phyloP scores from a whole-genome alignment of 164 flowering plant species.

The Sextonia rubra region DNA sequence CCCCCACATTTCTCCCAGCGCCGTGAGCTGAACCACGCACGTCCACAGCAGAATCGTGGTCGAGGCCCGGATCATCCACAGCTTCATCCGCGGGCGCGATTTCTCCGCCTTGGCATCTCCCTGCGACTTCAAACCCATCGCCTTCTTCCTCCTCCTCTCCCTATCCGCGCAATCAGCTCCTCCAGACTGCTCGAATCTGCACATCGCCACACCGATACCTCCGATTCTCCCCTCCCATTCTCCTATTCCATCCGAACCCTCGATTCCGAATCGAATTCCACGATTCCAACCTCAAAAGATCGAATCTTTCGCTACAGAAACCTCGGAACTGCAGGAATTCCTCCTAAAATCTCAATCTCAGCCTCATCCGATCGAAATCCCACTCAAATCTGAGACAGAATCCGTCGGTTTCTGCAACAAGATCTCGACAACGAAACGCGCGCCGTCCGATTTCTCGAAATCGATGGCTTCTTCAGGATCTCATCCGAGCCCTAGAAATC shows the following conservation, averaged over 20 bases:
- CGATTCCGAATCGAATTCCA: not conserved
- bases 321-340: too few species aligned
- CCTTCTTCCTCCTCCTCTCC: slow-evolving; percentile 8
- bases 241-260: not conserved
- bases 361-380: not conserved
- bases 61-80: slow-evolving; percentile 78
- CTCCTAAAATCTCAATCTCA: not conserved
- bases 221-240: not conserved
- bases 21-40: slow-evolving; percentile 70
- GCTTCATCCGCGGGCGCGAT: slow-evolving; percentile 44
- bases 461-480: not conserved
- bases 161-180: not conserved
- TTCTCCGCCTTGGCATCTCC: slow-evolving; percentile 36
- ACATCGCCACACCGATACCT: not conserved
- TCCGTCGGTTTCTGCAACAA: not conserved
- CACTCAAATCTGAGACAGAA: not conserved
- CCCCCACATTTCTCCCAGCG: slow-evolving; percentile 73
- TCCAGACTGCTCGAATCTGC: not conserved
- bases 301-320: too few species aligned
- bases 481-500: not conserved
- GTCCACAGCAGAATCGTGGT: slow-evolving; percentile 79
- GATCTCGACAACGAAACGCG: not conserved
- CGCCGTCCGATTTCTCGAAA: not conserved
- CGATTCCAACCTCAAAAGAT: not conserved
- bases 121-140: slow-evolving; percentile 26